Base-by-base conservation (phyloP, 805 yeast genomes). In the Cyberlindnera petersonii region DNA sequence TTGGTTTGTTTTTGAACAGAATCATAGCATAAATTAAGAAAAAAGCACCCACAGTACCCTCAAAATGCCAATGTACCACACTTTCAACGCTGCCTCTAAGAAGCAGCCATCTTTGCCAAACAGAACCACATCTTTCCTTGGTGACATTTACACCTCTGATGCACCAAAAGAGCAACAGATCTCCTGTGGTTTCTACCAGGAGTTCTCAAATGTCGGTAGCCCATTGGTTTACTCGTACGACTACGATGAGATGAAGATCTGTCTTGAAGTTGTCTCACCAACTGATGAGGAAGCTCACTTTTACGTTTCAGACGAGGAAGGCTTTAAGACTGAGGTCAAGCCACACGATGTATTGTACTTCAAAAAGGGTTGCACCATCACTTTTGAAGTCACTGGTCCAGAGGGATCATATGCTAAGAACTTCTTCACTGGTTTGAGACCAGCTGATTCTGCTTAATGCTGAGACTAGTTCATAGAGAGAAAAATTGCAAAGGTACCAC, bases 271-370 rank as follows among this genome's bases (percentile, higher is more conserved):
- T 27, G 40, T 34, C 40, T 40, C 47, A 18, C 83, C 79, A 60
- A 81, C 77, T 43, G 77, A 74, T 51, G 87, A 86, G 49, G 78
- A 76, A 43, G 57, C 55, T 56, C 48, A 52, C 31, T 79, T 75
- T 68, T 66, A 65, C 40, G 68, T 81, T 48, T 53, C 74, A 39
- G 87, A 81, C 51, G 86, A 79, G 43, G 85, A 78, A 39, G 86
- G 86, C 11, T 65, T 66, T 59, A 68, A 71, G 49, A 79, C 74
- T 35, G 65, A 64, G 40, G 82, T 71, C 35, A 60, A 67, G 31
- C 83, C 85, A 44, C 83, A 83, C 38, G 86, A 80, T 49, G 80
- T 77, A 16, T 72, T 81, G 52, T 79, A 73, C 71, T 80, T 81
- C 68, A 71, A 69, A 51, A 76, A 77, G 57, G 86, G 86, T 11